Conservation (phyloP, 495 filamentous ascomycete genomes). For the Penicillium chermesinum region DNA sequence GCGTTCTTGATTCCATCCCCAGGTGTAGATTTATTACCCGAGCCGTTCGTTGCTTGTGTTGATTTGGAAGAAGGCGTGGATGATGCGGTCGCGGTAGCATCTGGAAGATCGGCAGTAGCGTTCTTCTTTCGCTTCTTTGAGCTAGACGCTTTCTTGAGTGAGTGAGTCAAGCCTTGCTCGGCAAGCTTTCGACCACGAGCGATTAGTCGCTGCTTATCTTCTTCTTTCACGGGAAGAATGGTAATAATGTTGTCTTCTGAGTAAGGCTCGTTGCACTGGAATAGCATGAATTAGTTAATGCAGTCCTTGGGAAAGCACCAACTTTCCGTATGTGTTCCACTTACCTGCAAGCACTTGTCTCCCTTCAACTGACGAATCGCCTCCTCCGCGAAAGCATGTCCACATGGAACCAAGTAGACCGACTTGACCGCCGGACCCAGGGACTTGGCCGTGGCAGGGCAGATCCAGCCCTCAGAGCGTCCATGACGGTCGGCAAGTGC, state of each 20-base stretch:
- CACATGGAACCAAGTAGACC: slow-evolving; percentile 91
- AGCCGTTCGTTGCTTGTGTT: slow-evolving; percentile 11
- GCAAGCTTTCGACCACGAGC: slow-evolving; percentile 60
- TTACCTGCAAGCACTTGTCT: slow-evolving; percentile 56
- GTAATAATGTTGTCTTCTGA: slow-evolving; percentile 71
- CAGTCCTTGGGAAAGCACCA: background rate
- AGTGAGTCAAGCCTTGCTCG: slow-evolving; percentile 72
- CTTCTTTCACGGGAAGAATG: slow-evolving; percentile 67
- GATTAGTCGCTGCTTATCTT: slow-evolving; percentile 64
- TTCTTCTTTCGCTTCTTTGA: slow-evolving; percentile 68
- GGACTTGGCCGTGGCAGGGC: slow-evolving; percentile 82
- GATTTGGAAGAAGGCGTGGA: slow-evolving; percentile 4
- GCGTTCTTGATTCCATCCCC: slow-evolving; percentile 72
- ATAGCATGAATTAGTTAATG: background rate
- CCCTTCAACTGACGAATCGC: slow-evolving; percentile 73
- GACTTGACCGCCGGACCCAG: slow-evolving; percentile 73
- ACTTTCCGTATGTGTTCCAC: slow-evolving; percentile 3
- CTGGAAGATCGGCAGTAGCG: slow-evolving; percentile 11
- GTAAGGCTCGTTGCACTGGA: slow-evolving; percentile 67
- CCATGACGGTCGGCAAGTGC: slow-evolving; percentile 27
- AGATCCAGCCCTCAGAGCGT: slow-evolving; percentile 63
- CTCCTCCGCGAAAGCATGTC: slow-evolving; percentile 86
- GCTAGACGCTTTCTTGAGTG: slow-evolving; percentile 72
- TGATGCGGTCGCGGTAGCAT: slow-evolving; percentile 1
- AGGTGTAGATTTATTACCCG: slow-evolving; percentile 27